Evolutionary conservation across 1,139 yeast species (phyloP).

Genomic region (Protomyces inundatus): DNA sequence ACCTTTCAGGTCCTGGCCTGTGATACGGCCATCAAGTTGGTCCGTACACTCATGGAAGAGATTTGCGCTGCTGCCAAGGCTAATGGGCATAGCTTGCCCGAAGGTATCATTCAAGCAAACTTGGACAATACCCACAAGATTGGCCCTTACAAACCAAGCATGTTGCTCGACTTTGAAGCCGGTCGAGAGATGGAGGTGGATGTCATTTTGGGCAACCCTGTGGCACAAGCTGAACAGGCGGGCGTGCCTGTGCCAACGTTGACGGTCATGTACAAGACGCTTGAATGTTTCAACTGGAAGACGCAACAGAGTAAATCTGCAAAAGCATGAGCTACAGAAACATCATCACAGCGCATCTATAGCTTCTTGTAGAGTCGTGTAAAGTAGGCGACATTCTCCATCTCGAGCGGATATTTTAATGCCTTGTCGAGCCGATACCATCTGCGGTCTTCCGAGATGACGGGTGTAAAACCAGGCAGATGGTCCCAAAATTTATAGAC

Average conservation of each 20-base stretch:
- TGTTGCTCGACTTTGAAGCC: constrained; percentile 65
- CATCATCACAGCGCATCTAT: neutral
- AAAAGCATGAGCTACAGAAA: neutral
- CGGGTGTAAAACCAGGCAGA: constrained; percentile 7
- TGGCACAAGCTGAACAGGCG: constrained; percentile 52
- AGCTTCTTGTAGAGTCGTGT: constrained; percentile 10
- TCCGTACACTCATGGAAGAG: constrained; percentile 64
- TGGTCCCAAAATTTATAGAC: constrained; percentile 23
- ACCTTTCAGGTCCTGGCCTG: neutral
- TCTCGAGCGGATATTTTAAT: constrained; percentile 10
- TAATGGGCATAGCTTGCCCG: constrained; percentile 52
- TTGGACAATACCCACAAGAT: constrained; percentile 46
- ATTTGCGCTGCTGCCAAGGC: constrained; percentile 54
- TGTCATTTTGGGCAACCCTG: constrained; percentile 64
- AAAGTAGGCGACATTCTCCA: constrained; percentile 26
- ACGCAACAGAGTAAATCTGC: neutral
- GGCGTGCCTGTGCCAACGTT: constrained; percentile 55
- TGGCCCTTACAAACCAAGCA: constrained; percentile 65
- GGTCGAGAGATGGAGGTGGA: constrained; percentile 66
- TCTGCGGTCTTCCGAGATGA: constrained; percentile 12
- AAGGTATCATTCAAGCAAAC: constrained; percentile 46
- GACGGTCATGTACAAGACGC: constrained; percentile 44
- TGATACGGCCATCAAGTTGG: constrained; percentile 34
- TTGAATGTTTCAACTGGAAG: constrained; percentile 1
- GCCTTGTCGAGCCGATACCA: constrained; percentile 10